Evolutionary conservation across 345 rosid genomes (phyloP), one percentile per base, ranked within the genome.

Genomic region (Boechera stricta): DNA sequence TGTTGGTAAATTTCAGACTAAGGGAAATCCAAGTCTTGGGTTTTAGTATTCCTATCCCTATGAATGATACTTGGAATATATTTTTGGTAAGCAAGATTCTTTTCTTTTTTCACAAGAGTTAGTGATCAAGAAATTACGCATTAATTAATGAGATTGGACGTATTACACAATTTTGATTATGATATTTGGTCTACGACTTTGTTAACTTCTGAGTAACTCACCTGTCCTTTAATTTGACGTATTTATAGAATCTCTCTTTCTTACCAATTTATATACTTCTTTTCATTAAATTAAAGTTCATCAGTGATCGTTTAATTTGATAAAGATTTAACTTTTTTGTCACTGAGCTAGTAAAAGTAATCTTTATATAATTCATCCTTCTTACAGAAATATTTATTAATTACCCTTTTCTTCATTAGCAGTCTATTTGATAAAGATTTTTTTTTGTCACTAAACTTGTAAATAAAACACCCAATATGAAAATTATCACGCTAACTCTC

Each of bases 11-110:
- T 39, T 39, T 64, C 39, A 48, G 28, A 47, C 36, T 35, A 49
- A 58, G 63, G 81, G 73, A 72, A 67, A 72, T 49, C 77, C 44
- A 66, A 51, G 57, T 66, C 49, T 21, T 72, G 73, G 77, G 81
- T 78, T 72, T 72, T 72, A 52, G 81, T 47, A 57, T 28, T 11
- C 6, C 6, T 74, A 56, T 11, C 41, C 7, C 9, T n/a, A 6
- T 36, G 54, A 71, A 28, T 77, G 38, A 15, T 51, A 56, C 51
- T 57, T 56, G 28, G 55, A 29, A 70, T 38, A 48, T 45, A 36
- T 10, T 33, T 45, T 39, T 47, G 2, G 26, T 38, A 6, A 58
- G 61, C 64, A 60, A 57, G 55, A 64, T 65, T 65, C 67, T 65
- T 77, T 77, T 49, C 67, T 65, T 77, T 13, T 65, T 49, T 32